Percentiles rank a stretch among this genome's conserved stretches.
These are phyloP conservation scores for Schwanniomyces sp. DNA, from an alignment of 805 yeast species.

Conservation along the genomic window DNA sequence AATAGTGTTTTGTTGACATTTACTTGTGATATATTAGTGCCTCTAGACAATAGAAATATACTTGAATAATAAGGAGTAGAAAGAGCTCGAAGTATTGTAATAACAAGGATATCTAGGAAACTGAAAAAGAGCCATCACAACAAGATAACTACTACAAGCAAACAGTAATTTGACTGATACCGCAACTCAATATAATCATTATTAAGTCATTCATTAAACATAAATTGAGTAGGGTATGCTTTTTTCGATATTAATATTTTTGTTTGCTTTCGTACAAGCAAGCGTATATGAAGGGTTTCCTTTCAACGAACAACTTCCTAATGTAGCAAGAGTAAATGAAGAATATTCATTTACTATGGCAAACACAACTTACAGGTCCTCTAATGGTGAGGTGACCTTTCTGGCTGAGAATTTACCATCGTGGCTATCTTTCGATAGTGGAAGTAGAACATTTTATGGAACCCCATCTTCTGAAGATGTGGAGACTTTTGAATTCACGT, in stretches of 20 bases:
- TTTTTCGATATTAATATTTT: conserved; percentile 8
- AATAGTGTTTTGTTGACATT: background rate
- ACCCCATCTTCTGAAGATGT: conserved; percentile 53
- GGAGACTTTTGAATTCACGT: conserved; percentile 39
- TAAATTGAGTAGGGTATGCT: conserved; percentile 6
- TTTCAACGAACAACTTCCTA: conserved; percentile 80
- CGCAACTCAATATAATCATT: background rate
- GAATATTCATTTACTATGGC: conserved; percentile 66
- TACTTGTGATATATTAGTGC: background rate
- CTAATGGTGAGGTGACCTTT: conserved; percentile 50
- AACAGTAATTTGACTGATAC: background rate
- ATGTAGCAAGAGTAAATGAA: conserved; percentile 74
- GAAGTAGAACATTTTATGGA: conserved; percentile 65
- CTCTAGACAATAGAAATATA: background rate
- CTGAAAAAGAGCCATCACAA: background rate
- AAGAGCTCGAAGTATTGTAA: background rate
- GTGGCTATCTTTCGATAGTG: conserved; percentile 76
- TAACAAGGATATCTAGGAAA: background rate
- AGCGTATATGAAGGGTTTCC: conserved; percentile 69
- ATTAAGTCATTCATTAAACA: background rate
- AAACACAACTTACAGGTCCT: conserved; percentile 59
- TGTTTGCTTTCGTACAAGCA: conserved; percentile 24
- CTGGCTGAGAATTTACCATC: conserved; percentile 59
- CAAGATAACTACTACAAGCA: background rate
- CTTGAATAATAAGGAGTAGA: background rate